Base-by-base conservation (phyloP, 257 asterid genomes). In the Solanum chmielewskii region DNA sequence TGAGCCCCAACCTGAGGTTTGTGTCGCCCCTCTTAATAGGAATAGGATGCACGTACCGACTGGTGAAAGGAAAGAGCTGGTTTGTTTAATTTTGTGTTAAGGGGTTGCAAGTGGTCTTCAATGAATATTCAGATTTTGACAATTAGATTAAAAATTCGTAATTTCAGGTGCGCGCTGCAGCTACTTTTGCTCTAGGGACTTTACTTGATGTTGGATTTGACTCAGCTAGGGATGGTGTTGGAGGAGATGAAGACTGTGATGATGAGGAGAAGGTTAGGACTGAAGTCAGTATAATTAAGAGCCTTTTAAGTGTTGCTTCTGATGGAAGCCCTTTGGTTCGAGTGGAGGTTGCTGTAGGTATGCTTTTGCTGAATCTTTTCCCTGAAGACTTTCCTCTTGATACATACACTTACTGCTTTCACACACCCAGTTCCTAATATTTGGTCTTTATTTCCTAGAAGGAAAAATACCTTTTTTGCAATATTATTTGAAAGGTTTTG, bases 311-410 rank as follows among this genome's bases (percentile, higher is more conserved):
- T 91, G 96, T 92, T 90, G 96, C 91, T 88, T 94, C 98, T 83
- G 99, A 97, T 88, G 99, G 99, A 88, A 97, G 99, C 91, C 98
- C 99, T 41, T 91, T 96, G 86, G 99, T 97, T 60, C 97, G 99
- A 59, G 98, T 98, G 25, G 99, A 97, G 95, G 99, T 95, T 88
- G 98, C 99, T 85, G 96, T 95, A 88, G 99, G 99, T 97, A 94
- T 86, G 98, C 87, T 37, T 52, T 49, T 81, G 29, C 85, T 49
- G 45, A 49, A 31, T 47, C 68, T 47, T 80, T 69, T 47, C 39
- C 66, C 85, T 80, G 85, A 49, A 29, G 68, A 80, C 20, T 29
- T 47, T 80, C 85, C 29, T 49, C 29, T 80, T 47, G 45, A 49
- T 81, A 49, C 69, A 49, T 81, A 49, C 69, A 31, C 69, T 29